Conservation (phyloP, 768 basidiomycete genomes). For the Daedaleopsis nitida region DNA sequence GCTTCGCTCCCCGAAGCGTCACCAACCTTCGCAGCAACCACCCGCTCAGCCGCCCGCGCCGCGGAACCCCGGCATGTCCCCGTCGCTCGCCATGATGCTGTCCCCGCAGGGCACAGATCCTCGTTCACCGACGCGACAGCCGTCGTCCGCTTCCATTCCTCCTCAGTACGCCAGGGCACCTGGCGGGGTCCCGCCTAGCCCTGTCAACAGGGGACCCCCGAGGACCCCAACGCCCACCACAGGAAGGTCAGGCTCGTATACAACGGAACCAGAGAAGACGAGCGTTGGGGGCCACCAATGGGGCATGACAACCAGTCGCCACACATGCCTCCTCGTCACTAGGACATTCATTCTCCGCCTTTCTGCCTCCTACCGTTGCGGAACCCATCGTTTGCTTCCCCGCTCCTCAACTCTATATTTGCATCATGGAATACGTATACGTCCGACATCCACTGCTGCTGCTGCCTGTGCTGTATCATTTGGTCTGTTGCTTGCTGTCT, state of each 20-base stretch:
- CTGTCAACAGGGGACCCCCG: neutral
- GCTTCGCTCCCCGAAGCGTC: conserved; percentile 27
- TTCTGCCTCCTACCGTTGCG: neutral
- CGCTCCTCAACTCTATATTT: neutral
- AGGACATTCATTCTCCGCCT: neutral
- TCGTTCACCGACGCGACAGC: conserved; percentile 27
- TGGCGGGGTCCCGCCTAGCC: conserved; percentile 7
- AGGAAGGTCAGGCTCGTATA: conserved; percentile 15
- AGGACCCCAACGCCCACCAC: conserved; percentile 1
- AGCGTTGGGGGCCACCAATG: conserved; percentile 7
- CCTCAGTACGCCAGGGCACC: conserved; percentile 5
- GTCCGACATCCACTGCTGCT: neutral
- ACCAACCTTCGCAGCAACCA: conserved; percentile 23
- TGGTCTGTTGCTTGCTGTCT: conserved; percentile 17
- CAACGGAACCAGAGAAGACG: conserved; percentile 12
- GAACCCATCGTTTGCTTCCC: neutral
- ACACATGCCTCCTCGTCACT: conserved; percentile 10
- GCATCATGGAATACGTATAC: conserved; percentile 2
- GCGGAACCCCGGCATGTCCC: conserved; percentile 47
- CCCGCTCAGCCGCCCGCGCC: conserved; percentile 24
- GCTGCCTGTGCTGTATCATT: conserved; percentile 21
- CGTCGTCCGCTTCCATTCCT: conserved; percentile 1
- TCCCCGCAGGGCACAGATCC: conserved; percentile 42
- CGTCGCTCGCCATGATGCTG: conserved; percentile 64
- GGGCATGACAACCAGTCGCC: conserved; percentile 14